Base-by-base conservation (phyloP, 164 flowering plant genomes). In the Aristolochia fimbriata region DNA sequence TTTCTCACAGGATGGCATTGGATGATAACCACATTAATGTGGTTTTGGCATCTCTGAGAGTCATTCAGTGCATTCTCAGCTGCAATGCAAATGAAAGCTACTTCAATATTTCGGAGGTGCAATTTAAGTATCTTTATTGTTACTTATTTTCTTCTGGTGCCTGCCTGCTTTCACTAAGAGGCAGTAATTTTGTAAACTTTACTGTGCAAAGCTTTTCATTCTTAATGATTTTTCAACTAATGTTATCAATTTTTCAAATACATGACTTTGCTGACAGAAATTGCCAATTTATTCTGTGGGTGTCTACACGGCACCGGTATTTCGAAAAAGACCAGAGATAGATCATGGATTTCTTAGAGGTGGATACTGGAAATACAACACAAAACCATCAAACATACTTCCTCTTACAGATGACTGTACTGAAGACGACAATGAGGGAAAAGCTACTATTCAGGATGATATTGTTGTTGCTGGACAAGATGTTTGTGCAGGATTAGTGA, bases 361-460 rank as follows among this genome's bases (percentile, higher is more conserved):
- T 65, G 97, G 99, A 46, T 88, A 76, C 63, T 94, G 99, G 99
- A 94, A 94, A 71, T 91, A 91, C 76, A 91, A 66, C 74, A 74
- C 93, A 60, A 94, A 91, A 65, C 84, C 85, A 62, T 86, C 95
- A 58, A 83, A 84, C 66, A 76, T 91, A 65, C 69, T 82, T 62
- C 78, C 72, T 59, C 66, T 57, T 46, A 62, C 37, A 56, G 76
- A 82, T 21, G 80, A 70, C 65, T 89, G 45, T 25, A 62, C 47
- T 14, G 48, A 59, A 30, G 91, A 53, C 11, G 65, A 45, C 7
- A 54, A 21, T 62, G 69, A 84, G 66, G 91, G 54, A 17, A 77
- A 80, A 62, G 81, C 53, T 61, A 91, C 96, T 45, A 83, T 94
- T 66, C 76, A 83, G 71, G 95, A 94, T 71, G 99, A 94, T 70